Evolutionary conservation across 148 eudicot species (phyloP).

Genomic region (Heliosperma pusillum): DNA sequence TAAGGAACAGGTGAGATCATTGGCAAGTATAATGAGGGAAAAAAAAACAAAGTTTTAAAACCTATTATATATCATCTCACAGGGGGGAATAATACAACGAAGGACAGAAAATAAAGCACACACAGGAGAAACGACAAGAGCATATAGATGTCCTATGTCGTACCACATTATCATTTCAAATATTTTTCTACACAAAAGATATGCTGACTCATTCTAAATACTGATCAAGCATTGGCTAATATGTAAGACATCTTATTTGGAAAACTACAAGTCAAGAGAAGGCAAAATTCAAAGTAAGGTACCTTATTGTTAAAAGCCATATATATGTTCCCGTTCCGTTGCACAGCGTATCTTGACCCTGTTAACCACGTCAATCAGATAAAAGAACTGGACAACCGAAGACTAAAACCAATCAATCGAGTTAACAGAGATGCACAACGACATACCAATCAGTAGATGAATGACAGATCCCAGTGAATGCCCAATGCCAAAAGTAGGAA

Average conservation of each 20-base stretch:
- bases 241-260: not conserved
- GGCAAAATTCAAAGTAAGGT: conserved; percentile 10
- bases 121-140: not conserved
- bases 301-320: conserved; percentile 98
- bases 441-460: conserved; percentile 82
- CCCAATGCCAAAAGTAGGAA: conserved; percentile 90
- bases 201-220: not conserved
- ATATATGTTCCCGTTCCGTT: conserved; percentile 67
- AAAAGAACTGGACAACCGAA: conserved; percentile 12
- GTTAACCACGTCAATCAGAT: conserved; percentile 31
- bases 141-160: not conserved
- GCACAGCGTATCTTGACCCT: conserved; percentile 95
- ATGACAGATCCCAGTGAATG: conserved; percentile 95
- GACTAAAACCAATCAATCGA: not conserved
- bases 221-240: not conserved
- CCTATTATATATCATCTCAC: not conserved
- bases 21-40: not conserved
- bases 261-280: not conserved
- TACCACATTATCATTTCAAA: not conserved
- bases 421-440: not conserved
- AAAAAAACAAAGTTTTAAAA: not conserved
- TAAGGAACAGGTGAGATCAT: conserved; percentile 15
- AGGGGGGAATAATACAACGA: not conserved
- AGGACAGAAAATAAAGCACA: not conserved
- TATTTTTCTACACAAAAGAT: not conserved